A percentile compares a stretch with the other conserved stretches of the same genome.
These are phyloP conservation scores for Trypanosoma platydactyli DNA, from an alignment of 208 protist species.

Conservation along the genomic window DNA sequence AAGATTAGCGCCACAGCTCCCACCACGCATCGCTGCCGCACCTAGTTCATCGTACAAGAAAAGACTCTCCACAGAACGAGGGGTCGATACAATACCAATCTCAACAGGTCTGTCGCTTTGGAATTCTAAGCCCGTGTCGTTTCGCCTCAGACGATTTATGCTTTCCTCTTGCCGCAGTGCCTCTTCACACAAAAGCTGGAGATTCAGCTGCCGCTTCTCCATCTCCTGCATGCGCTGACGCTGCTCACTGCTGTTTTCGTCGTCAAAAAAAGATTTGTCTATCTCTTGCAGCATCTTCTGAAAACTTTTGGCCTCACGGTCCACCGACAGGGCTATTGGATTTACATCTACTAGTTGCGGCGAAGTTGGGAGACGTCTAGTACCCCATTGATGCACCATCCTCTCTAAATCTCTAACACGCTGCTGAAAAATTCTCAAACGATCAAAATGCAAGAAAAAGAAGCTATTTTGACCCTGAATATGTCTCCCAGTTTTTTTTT, in stretches of 20 bases:
- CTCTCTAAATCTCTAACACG: not conserved
- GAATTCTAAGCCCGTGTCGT: not conserved
- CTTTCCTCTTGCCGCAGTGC: slow-evolving; percentile 44
- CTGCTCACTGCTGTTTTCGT: slow-evolving; percentile 21
- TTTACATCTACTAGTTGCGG: not conserved
- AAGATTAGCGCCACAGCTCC: not conserved
- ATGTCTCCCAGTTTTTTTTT: no score
- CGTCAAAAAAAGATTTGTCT: slow-evolving; percentile 26
- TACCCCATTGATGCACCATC: slow-evolving; percentile 6
- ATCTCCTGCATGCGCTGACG: slow-evolving; percentile 50
- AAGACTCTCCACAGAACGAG: slow-evolving; percentile 15
- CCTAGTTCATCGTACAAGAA: not conserved
- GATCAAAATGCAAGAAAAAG: slow-evolving; percentile 16
- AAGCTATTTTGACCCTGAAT: no score
- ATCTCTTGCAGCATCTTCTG: slow-evolving; percentile 26
- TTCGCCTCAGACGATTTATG: slow-evolving; percentile 21
- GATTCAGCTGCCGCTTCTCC: slow-evolving; percentile 49
- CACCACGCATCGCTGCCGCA: slow-evolving; percentile 1
- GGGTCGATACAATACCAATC: slow-evolving; percentile 25
- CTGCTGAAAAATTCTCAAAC: slow-evolving; percentile 2
- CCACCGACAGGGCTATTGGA: not conserved
- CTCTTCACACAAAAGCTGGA: slow-evolving; percentile 67
- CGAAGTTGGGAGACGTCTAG: not conserved
- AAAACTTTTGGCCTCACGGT: slow-evolving; percentile 26
- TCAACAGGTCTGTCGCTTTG: slow-evolving; percentile 2